These are phyloP conservation scores for Colletotrichum spinosum DNA, from an alignment of 2,329 filamentous ascomycete species.

Conservation along the genomic window DNA sequence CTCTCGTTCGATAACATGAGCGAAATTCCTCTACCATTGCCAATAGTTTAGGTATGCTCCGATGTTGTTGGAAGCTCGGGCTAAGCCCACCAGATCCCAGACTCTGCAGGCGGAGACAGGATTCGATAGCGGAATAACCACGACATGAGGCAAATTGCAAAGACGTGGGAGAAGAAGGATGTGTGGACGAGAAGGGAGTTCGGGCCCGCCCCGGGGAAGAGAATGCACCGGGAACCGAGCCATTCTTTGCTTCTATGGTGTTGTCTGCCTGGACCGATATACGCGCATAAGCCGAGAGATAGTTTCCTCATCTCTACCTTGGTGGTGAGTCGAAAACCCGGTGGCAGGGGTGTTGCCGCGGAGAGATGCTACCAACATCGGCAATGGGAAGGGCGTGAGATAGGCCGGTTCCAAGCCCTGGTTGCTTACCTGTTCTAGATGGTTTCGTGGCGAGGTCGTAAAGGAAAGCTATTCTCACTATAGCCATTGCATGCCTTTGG, in stretches of 20 bases:
- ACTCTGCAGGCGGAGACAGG: background rate
- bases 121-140: constrained; percentile 14
- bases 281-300: too few relatives aligned
- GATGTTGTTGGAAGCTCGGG: too few relatives aligned
- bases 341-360: constrained; percentile 6
- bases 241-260: background rate
- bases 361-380: constrained; percentile 7
- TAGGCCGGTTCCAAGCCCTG: background rate
- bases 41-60: too few relatives aligned
- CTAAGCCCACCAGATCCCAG: background rate
- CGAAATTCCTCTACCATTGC: background rate
- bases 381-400: constrained; percentile 1
- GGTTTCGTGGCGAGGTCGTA: too few relatives aligned
- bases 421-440: constrained; percentile 5
- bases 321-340: constrained; percentile 15
- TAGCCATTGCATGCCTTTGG: too few relatives aligned
- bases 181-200: constrained; percentile 11
- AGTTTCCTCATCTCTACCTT: background rate
- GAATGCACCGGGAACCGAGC: constrained; percentile 2
- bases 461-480: too few relatives aligned
- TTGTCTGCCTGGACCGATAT: too few relatives aligned
- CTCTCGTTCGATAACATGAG: constrained; percentile 4
- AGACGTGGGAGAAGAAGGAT: background rate
- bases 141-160: constrained; percentile 13
- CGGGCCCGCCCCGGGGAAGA: constrained; percentile 4